Evolutionary conservation across 108 stramenopile genomes (phyloP).

Genomic region (Aurantiochytrium sp.): DNA sequence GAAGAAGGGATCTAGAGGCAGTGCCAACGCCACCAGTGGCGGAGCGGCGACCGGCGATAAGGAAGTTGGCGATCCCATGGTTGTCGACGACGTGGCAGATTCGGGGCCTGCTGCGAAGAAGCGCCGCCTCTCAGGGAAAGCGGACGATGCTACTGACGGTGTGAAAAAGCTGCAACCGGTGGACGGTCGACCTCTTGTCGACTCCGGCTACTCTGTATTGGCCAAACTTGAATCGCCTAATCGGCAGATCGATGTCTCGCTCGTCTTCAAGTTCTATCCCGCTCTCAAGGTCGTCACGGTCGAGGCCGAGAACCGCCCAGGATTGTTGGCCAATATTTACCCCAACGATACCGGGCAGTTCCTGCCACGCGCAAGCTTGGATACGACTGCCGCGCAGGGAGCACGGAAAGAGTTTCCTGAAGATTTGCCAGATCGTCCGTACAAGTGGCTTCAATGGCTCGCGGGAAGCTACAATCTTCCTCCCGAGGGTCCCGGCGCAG

Average conservation of each 20-base stretch:
- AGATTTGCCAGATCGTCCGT: not conserved
- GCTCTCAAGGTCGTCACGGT: not conserved
- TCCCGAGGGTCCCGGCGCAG: not conserved
- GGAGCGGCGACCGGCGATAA: too few relatives aligned
- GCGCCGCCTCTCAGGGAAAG: too few relatives aligned
- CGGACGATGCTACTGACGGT: too few relatives aligned
- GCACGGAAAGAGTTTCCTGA: not conserved
- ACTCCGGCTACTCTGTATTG: not conserved
- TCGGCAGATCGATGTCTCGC: not conserved
- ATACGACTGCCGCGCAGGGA: not conserved
- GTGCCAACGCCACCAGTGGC: too few relatives aligned
- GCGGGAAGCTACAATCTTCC: not conserved
- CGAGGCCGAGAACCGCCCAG: not conserved
- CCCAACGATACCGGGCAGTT: not conserved
- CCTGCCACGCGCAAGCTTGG: not conserved
- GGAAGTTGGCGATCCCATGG: too few relatives aligned
- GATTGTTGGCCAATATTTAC: not conserved
- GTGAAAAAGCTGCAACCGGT: too few relatives aligned
- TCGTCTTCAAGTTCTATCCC: not conserved
- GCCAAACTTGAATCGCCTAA: not conserved
- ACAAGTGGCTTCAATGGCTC: conserved; percentile 12
- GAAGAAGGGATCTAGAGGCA: not conserved
- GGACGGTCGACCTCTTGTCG: not conserved
- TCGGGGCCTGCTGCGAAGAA: too few relatives aligned
- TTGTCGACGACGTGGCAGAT: too few relatives aligned